Evolutionary conservation across 169 alveolate species (phyloP), one percentile per base, ranked within the genome.

Genomic region (Ichthyophthirius multifiliis): DNA sequence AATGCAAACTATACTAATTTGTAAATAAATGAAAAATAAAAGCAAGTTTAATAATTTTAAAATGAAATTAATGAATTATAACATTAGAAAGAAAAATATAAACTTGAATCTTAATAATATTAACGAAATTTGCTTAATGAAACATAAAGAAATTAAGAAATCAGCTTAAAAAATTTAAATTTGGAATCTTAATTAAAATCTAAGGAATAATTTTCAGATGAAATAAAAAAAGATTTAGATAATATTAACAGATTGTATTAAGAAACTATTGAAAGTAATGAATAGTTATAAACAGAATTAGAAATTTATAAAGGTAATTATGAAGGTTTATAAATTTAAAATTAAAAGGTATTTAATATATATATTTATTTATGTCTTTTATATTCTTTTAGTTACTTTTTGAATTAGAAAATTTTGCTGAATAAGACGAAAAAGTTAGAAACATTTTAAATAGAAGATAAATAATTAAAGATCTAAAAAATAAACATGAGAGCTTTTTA

Each of bases 51-150:
- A 5, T 27, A 39, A 30, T 63, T 71, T 23, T 73, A 67, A 48
- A 48, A 81, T 44, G 86, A 81, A 46, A 20, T 81, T 12, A 71
- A 71, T 27, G 80, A 67, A 41, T 41, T 81, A 18, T 46, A 81
- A 41, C 46, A 73, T 18, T 23, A 47, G 32, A 41, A 55, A 5
- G 86, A 81, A 43, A 81, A 63, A 47, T 48, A 43, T 37, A 81
- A 71, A 41, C 43, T 32, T 32, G 86, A 81, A 16, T 39, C 75
- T 18, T n/a, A 37, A 4, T 27, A 47, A 23, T 81, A 46, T 35
- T 41, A 81, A 48, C 67, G 62, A 55, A 67, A 81, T 18, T 67
- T 46, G 23, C 41, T 71, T n/a, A 23, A 34, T 44, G 86, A 81
- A 34, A 55, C 47, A 13, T 65, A 55, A 7, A 81, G 41, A 23